A percentile compares a stretch with the other conserved stretches of the same genome.
These are phyloP conservation scores for Aspergillus brasiliensis DNA, from an alignment of 2,329 filamentous ascomycete species.

Conservation along the genomic window DNA sequence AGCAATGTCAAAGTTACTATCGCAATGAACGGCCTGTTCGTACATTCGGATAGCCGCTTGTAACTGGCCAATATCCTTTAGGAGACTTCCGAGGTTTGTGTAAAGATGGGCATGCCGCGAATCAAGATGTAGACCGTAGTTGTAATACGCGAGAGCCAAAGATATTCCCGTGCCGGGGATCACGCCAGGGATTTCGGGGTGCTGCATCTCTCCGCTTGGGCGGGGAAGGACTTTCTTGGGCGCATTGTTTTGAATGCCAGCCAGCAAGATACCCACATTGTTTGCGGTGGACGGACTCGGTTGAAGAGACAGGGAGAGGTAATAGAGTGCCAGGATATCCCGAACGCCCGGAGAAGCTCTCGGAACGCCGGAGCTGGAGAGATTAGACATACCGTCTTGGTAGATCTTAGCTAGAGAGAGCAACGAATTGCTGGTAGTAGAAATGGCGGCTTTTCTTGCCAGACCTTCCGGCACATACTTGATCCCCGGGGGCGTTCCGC, in stretches of 20 bases:
- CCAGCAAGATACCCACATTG: slow-evolving; percentile 96
- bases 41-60: slow-evolving; percentile 95
- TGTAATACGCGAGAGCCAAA: slow-evolving; percentile 89
- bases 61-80: slow-evolving; percentile 95
- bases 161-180: slow-evolving; percentile 82
- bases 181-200: slow-evolving; percentile 71
- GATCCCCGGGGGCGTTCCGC: slow-evolving; percentile 78
- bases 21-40: slow-evolving; percentile 87
- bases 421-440: slow-evolving; percentile 93
- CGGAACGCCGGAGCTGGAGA: slow-evolving; percentile 57
- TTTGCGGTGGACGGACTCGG: slow-evolving; percentile 97
- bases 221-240: slow-evolving; percentile 43
- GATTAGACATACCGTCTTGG: slow-evolving; percentile 88
- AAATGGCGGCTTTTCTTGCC: slow-evolving; percentile 76
- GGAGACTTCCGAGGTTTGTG: slow-evolving; percentile 89
- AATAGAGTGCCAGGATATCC: slow-evolving; percentile 93
- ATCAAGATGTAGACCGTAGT: slow-evolving; percentile 87
- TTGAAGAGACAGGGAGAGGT: slow-evolving; percentile 88
- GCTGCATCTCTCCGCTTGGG: slow-evolving; percentile 40
- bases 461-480: slow-evolving; percentile 69
- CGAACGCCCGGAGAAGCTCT: slow-evolving; percentile 74
- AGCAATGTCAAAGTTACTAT: slow-evolving; percentile 94
- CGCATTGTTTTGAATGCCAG: slow-evolving; percentile 77
- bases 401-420: slow-evolving; percentile 96
- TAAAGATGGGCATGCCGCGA: slow-evolving; percentile 91